Evolutionary conservation across 768 basidiomycete genomes (phyloP), one percentile per base, ranked within the genome.

Genomic region (Kwoniella dendrophila): DNA sequence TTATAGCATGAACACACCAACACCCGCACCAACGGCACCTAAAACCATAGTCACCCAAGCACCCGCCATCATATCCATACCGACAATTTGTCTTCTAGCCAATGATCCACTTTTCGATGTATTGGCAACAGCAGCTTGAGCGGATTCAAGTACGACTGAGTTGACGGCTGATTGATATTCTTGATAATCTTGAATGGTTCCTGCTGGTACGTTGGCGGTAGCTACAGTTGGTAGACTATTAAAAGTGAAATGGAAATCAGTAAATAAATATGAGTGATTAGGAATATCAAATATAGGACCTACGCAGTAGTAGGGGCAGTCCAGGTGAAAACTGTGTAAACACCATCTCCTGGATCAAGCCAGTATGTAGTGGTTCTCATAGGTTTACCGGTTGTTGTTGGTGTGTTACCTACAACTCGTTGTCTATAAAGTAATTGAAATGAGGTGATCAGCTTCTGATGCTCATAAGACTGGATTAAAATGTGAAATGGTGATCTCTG

Each of bases 151-250:
- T 27, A 75, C 71, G 45, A 58, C 69, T 4, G 62, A 64, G 60
- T 75, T 73, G 71, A 67, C 62, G 8, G 51, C 44, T 4, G 67
- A 63, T 53, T 72, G 71, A 47, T 75, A 75, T 20, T 52, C 27
- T 7, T 64, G 45, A 69, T 75, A 75, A 36, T 67, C 56, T 38
- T 63, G 64, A 36, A 73, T 66, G 6, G 74, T 73, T 8, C 74
- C 74, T 41, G 54, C 59, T 4, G 74, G 63, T 12, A 71, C 65
- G 55, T 62, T 63, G 32, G 62, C 71, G 32, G 74, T 75, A 29
- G 71, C 69, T 11, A 69, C 69, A 18, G 63, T 59, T 10, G 74
- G 74, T 10, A 53, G 50, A 51, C 64, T 71, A 34, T 12, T 14
- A 1, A 32, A 16, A 26, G 4, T 5, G 14, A 11, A 20, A 52